Evolutionary conservation across 2,329 filamentous ascomycete species (phyloP).

Genomic region (Pseudogymnoascus pannorum): DNA sequence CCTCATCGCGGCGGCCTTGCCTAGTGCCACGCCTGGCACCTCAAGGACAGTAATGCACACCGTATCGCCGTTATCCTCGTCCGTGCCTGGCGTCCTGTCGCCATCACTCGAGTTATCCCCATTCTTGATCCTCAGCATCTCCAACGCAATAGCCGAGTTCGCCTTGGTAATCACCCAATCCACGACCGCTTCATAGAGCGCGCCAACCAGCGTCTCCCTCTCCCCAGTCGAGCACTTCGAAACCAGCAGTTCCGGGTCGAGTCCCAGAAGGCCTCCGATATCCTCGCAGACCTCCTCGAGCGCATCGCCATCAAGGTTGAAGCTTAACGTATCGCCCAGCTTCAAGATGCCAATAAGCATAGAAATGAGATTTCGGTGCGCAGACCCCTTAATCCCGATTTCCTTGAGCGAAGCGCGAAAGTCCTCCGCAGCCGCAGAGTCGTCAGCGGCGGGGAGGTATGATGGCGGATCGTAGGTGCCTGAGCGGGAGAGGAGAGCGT

Average conservation of each 20-base stretch:
- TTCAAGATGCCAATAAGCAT: conserved; percentile 81
- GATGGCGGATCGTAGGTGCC: conserved; percentile 79
- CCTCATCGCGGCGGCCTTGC: conserved; percentile 81
- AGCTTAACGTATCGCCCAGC: conserved; percentile 82
- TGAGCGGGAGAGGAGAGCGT: conserved; percentile 72
- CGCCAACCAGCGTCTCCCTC: conserved; percentile 71
- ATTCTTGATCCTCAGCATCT: conserved; percentile 61
- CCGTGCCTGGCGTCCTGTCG: conserved; percentile 55
- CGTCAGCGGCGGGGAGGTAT: conserved; percentile 87
- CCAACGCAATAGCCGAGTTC: conserved; percentile 72
- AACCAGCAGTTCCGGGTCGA: conserved; percentile 77
- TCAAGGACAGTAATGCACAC: conserved; percentile 87
- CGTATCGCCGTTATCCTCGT: conserved; percentile 70
- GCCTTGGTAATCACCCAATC: conserved; percentile 91
- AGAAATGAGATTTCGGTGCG: conserved; percentile 76
- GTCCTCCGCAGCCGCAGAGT: conserved; percentile 87
- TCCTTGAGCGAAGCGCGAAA: conserved; percentile 80
- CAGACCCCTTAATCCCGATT: conserved; percentile 85
- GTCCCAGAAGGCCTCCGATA: conserved; percentile 73
- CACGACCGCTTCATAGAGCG: conserved; percentile 86
- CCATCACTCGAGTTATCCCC: conserved; percentile 61
- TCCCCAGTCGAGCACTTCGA: conserved; percentile 78
- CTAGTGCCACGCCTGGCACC: conserved; percentile 69
- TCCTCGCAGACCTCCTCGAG: conserved; percentile 86
- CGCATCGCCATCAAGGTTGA: conserved; percentile 73